Evolutionary conservation across 2,329 filamentous ascomycete genomes (phyloP).

Genomic region (Fonsecaea monophora): DNA sequence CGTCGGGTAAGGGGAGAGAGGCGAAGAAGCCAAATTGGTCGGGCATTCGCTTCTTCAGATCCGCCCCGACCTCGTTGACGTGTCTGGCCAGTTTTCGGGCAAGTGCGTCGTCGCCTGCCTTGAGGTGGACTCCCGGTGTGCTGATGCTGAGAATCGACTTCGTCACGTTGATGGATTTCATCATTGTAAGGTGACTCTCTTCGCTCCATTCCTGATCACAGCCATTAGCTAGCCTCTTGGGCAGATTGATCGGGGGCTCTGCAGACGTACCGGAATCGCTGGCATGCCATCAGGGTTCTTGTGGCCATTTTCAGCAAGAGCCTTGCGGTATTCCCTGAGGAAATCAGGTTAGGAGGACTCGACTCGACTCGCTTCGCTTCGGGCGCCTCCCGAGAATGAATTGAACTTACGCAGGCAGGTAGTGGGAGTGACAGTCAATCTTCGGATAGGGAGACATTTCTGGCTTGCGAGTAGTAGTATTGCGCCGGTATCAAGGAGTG

Average conservation of each 20-base stretch:
- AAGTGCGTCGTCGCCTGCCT: conserved; percentile 48
- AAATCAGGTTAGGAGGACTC: background rate
- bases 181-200: conserved; percentile 57
- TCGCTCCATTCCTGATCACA: conserved; percentile 52
- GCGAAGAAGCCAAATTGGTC: conserved; percentile 61
- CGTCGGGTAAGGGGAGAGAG: conserved; percentile 59
- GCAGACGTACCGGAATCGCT: conserved; percentile 33
- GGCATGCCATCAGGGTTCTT: conserved; percentile 40
- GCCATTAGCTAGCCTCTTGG: conserved; percentile 19
- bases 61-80: conserved; percentile 43
- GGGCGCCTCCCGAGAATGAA: background rate
- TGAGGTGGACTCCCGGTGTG: conserved; percentile 60
- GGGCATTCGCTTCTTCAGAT: conserved; percentile 41
- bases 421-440: conserved; percentile 40
- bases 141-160: conserved; percentile 63
- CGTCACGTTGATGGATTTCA: conserved; percentile 57
- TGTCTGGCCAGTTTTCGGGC: conserved; percentile 48
- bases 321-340: conserved; percentile 36
- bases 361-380: no score
- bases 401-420: conserved; percentile 33
- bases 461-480: background rate
- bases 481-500: background rate
- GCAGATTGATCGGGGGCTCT: background rate
- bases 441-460: conserved; percentile 34
- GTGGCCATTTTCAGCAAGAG: conserved; percentile 37